These are phyloP conservation scores for Lipomyces kockii DNA, from an alignment of 805 yeast species.

Conservation along the genomic window DNA sequence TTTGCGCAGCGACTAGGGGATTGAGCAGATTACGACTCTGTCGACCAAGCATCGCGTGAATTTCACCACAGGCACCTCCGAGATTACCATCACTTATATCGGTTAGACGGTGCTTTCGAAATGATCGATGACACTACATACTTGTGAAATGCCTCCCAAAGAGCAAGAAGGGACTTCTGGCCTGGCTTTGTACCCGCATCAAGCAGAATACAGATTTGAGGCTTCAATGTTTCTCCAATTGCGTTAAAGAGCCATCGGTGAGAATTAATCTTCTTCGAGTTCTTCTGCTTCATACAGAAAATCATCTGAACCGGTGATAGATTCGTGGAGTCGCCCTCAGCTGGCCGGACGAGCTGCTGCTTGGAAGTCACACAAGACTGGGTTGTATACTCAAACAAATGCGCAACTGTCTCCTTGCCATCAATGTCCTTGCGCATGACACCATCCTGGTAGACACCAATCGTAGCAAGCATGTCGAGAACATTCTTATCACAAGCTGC, in stretches of 20 bases:
- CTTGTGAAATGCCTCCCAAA: slow-evolving; percentile 67
- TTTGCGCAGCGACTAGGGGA: slow-evolving; percentile 68
- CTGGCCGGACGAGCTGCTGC: slow-evolving; percentile 59
- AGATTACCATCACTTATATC: slow-evolving; percentile 52
- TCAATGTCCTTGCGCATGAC: slow-evolving; percentile 64
- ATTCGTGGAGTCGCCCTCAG: slow-evolving; percentile 54
- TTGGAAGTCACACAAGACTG: slow-evolving; percentile 50
- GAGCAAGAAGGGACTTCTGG: slow-evolving; percentile 58
- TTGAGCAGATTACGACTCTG: slow-evolving; percentile 56
- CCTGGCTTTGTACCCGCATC: slow-evolving; percentile 72
- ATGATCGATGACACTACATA: background rate
- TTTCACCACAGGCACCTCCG: slow-evolving; percentile 77
- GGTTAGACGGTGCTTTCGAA: background rate
- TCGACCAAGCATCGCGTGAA: slow-evolving; percentile 61
- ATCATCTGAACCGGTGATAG: slow-evolving; percentile 67
- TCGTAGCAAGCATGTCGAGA: slow-evolving; percentile 64
- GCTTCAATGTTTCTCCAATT: slow-evolving; percentile 60
- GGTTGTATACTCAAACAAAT: slow-evolving; percentile 69
- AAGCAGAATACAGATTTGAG: slow-evolving; percentile 59
- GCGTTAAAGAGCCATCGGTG: slow-evolving; percentile 76
- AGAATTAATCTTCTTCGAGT: slow-evolving; percentile 67
- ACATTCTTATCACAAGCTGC: slow-evolving; percentile 61
- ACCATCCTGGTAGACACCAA: slow-evolving; percentile 71
- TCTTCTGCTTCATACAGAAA: slow-evolving; percentile 64
- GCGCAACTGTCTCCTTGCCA: slow-evolving; percentile 65